Evolutionary conservation across 495 filamentous ascomycete genomes (phyloP).

Genomic region (Penicillium taxi): DNA sequence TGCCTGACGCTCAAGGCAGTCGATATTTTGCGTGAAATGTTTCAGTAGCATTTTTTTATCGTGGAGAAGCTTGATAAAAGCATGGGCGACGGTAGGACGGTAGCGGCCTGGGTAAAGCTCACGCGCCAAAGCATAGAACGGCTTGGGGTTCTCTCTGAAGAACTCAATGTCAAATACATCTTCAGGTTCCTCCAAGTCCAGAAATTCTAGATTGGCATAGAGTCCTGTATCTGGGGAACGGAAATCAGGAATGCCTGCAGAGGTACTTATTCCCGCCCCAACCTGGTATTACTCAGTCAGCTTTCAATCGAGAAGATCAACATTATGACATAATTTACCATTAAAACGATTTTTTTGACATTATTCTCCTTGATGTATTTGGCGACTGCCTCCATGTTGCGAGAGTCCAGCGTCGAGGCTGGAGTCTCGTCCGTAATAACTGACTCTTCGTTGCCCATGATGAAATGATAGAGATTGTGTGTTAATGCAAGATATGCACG

Average conservation of each 20-base stretch:
- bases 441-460: constrained; percentile 68
- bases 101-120: constrained; percentile 92
- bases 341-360: constrained; percentile 66
- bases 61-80: constrained; percentile 67
- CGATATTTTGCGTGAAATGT: constrained; percentile 96
- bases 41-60: constrained; percentile 71
- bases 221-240: constrained; percentile 76
- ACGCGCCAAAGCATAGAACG: constrained; percentile 85
- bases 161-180: constrained; percentile 75
- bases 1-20: constrained; percentile 83
- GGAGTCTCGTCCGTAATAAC: constrained; percentile 53
- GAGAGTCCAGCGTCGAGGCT: constrained; percentile 55
- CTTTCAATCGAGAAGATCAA: not conserved
- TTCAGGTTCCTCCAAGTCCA: constrained; percentile 77
- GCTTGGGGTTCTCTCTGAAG: constrained; percentile 74
- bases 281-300: constrained; percentile 20
- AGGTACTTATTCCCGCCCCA: constrained; percentile 58
- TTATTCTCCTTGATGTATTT: constrained; percentile 62
- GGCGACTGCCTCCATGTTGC: constrained; percentile 64
- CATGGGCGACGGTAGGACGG: constrained; percentile 75
- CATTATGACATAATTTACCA: constrained; percentile 37
- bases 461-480: constrained; percentile 2
- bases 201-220: constrained; percentile 78
- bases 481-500: constrained; percentile 1
- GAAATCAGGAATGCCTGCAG: constrained; percentile 85